Evolutionary conservation across 108 stramenopile genomes (phyloP), one percentile per base, ranked within the genome.

Genomic region (Skeletonema grethae): DNA sequence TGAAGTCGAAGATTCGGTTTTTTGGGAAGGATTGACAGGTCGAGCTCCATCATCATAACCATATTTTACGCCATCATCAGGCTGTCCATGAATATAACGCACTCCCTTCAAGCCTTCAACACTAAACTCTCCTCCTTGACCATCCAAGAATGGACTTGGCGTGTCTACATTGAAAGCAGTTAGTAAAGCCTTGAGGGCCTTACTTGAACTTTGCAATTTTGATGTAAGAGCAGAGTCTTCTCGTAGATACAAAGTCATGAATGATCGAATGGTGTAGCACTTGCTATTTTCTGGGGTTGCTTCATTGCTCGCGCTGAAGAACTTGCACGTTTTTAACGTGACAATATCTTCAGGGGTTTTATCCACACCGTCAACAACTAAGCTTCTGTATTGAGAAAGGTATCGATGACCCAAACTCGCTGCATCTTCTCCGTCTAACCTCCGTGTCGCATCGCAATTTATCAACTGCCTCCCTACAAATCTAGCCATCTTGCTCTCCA

Each of bases 191-290:
- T 68, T 67, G 41, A 79, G 66, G 5, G 78, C 78, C 55, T 45
- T 18, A 13, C 60, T 72, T 11, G 71, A 72, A 57, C 71, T 72
- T 56, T 68, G 36, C 20, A 56, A 10, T 22, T 65, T 12, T 0
- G 67, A 72, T 29, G 55, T 66, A 2, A 8, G 0, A 11, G 61
- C 30, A 1, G 65, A 31, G 30, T 72, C 39, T 70, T 79, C 71
- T n/a, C 78, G 65, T 2, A 79, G 78, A 50, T 79, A 79, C 29
- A 79, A 35, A 7, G 71, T 79, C 66, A 79, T 62, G 38, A 50
- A 36, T 22, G 64, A 70, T 24, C 61, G 70, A 34, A 72, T 48
- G 24, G 62, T 55, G 61, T 67, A 34, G 31, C 71, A 79, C 15
- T 29, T 57, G n/a, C 60, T 45, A 31, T 61, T 50, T 4, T 22